Conservation (phyloP, 768 basidiomycete species). For the Lactarius psammicola region DNA sequence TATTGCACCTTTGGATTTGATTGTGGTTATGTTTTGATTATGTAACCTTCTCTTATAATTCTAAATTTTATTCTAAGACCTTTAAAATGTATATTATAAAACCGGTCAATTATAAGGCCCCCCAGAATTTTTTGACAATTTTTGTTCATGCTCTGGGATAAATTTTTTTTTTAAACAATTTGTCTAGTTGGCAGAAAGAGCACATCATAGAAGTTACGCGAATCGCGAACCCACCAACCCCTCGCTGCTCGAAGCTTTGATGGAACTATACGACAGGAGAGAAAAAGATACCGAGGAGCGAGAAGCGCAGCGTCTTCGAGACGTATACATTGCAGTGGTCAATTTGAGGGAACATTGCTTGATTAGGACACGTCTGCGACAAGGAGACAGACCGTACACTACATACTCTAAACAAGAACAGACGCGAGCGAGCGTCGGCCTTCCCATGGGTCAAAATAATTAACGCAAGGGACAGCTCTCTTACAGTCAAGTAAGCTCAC, state of each 20-base stretch:
- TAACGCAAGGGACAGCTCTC: not conserved
- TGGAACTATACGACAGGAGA: not conserved
- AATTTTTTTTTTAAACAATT: too few species aligned
- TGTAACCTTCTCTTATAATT: too few species aligned
- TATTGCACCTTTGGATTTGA: too few species aligned
- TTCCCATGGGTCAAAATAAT: not conserved
- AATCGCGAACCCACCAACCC: not conserved
- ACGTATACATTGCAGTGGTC: too few species aligned
- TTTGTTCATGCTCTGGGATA: too few species aligned
- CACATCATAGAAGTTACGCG: not conserved
- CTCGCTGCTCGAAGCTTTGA: not conserved
- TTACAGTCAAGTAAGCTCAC: not conserved
- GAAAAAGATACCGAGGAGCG: not conserved
- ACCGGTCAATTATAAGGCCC: too few species aligned
- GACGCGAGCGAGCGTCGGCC: not conserved
- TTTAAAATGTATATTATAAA: too few species aligned
- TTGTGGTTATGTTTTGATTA: too few species aligned
- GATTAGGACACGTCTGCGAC: not conserved
- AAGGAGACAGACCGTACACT: not conserved
- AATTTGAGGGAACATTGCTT: not conserved
- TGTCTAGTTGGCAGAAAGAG: not conserved
- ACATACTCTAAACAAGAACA: not conserved
- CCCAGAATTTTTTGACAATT: too few species aligned
- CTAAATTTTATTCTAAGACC: too few species aligned
- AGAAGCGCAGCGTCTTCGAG: not conserved